Conservation (phyloP, 768 basidiomycete genomes). For the Sporobolomyces pararoseus region DNA sequence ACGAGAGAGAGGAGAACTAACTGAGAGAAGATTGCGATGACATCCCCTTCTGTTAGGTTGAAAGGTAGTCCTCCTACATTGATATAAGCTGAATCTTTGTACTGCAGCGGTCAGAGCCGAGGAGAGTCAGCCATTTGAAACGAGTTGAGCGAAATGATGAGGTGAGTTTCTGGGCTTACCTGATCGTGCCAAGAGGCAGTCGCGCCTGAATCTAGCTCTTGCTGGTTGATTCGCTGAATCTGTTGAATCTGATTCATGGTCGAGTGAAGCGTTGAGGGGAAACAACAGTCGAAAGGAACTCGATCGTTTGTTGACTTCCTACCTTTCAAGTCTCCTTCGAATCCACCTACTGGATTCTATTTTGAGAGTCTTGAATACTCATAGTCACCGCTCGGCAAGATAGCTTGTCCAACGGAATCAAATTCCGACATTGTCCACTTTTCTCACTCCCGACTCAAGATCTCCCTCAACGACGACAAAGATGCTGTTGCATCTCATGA, state of each 20-base stretch:
- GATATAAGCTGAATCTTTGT: slow-evolving; percentile 82
- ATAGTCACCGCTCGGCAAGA: too few species aligned
- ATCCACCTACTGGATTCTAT: too few species aligned
- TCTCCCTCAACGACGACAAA: too few species aligned
- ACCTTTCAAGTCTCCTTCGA: too few species aligned
- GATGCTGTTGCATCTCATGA: too few species aligned
- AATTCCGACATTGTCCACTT: too few species aligned
- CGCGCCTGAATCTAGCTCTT: slow-evolving; percentile 70
- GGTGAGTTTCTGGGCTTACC: slow-evolving; percentile 50
- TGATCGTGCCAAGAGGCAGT: slow-evolving; percentile 86
- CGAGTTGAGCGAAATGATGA: background rate
- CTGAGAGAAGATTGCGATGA: slow-evolving; percentile 97
- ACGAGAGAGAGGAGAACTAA: background rate
- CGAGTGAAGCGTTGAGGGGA: background rate
- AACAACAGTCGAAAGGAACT: background rate
- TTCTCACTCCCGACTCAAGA: too few species aligned
- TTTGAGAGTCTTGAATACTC: too few species aligned
- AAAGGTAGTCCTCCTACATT: slow-evolving; percentile 83
- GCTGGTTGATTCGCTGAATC: slow-evolving; percentile 88
- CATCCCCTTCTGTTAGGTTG: slow-evolving; percentile 94
- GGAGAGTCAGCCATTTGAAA: background rate
- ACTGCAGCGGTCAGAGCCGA: slow-evolving; percentile 5
- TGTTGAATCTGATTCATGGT: slow-evolving; percentile 58
- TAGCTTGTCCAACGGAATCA: too few species aligned
- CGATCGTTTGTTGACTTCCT: too few species aligned